Evolutionary conservation across 225 moss, liverwort and hornwort species (phyloP), one percentile per base, ranked within the genome.

Genomic region (Rhytidiadelphus loreus): DNA sequence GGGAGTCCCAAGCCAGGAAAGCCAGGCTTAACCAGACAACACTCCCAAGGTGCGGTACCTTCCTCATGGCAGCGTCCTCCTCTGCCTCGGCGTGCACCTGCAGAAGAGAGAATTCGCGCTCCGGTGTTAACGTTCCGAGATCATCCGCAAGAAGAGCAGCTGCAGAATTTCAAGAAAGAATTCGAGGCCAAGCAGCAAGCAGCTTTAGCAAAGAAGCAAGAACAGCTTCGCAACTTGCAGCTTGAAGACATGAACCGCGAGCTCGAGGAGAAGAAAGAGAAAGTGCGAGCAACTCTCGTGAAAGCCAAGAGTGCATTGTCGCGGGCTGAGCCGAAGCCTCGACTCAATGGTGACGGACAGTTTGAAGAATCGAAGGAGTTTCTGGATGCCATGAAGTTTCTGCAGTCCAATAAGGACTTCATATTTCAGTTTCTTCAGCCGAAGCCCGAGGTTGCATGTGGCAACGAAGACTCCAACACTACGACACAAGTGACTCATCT

Each of bases 131-230:
- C 81, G 65, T 95, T 86, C 91, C 92, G 97, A 87, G 92, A 95
- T 71, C 97, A 97, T 60, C 97, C 97, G 26, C 97, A 97, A 88
- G 95, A 95, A 90, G 94, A 93, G 82, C 97, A 96, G 91, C 91
- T 97, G 87, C 97, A 95, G 87, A 95, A 96, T 93, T 96, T 97
- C 68, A 97, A 97, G 91, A 88, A 90, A 81, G 95, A 96, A 92
- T 97, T 97, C 72, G 95, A 93, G 92, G 92, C 93, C 18, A 91
- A 96, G 87, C 93, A 94, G 29, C 91, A 80, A 64, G 94, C 77
- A 12, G 88, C 89, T 65, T 85, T 90, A 80, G 88, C 90, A 9
- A 89, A 82, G 82, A 86, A 89, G 86, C 82, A 89, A 86, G 89
- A 89, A 13, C 82, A 86, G 59, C 82, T 86, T 33, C 87, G 86